These are phyloP conservation scores for Trichosporon sp. DNA, from an alignment of 1,284 basidiomycete genomes.

Conservation along the genomic window DNA sequence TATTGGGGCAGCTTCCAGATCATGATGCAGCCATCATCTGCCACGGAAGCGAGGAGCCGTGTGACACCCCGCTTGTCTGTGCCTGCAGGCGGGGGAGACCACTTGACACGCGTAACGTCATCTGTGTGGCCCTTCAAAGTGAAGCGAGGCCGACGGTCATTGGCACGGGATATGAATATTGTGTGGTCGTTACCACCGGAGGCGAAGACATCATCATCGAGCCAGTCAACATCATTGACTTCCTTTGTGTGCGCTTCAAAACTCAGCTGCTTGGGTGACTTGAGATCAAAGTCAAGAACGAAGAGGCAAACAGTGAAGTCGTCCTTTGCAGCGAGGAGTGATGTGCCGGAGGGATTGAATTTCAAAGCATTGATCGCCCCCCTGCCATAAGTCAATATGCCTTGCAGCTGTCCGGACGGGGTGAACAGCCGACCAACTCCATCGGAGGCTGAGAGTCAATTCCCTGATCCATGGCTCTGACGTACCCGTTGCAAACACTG, in stretches of 20 bases:
- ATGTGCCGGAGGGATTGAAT: conserved; percentile 38
- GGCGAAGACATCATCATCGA: conserved; percentile 44
- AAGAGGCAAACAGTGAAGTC: conserved; percentile 30
- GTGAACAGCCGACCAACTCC: conserved; percentile 42
- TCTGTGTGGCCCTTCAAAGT: conserved; percentile 42
- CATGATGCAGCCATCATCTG: conserved; percentile 39
- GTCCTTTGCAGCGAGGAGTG: conserved; percentile 33
- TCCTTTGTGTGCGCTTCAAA: conserved; percentile 41
- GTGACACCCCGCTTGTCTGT: background rate
- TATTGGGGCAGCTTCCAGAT: conserved; percentile 39
- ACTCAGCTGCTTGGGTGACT: conserved; percentile 18
- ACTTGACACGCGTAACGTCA: conserved; percentile 38
- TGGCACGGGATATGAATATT: conserved; percentile 36
- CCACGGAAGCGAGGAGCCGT: conserved; percentile 35
- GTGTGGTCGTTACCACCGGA: conserved; percentile 41
- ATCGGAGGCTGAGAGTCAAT: conserved; percentile 20
- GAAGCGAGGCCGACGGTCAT: conserved; percentile 33
- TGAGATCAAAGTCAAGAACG: conserved; percentile 18
- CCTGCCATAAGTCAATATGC: conserved; percentile 39
- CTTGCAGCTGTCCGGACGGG: conserved; percentile 38
- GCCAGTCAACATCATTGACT: conserved; percentile 46
- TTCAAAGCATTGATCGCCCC: conserved; percentile 38
- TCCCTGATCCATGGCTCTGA: background rate
- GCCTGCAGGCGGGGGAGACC: conserved; percentile 27
- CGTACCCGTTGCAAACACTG: conserved; percentile 36